Percentiles rank a stretch among this genome's conserved stretches.
These are phyloP conservation scores for Fistulifera pelliculosa DNA, from an alignment of 108 stramenopile genomes.

Conservation along the genomic window DNA sequence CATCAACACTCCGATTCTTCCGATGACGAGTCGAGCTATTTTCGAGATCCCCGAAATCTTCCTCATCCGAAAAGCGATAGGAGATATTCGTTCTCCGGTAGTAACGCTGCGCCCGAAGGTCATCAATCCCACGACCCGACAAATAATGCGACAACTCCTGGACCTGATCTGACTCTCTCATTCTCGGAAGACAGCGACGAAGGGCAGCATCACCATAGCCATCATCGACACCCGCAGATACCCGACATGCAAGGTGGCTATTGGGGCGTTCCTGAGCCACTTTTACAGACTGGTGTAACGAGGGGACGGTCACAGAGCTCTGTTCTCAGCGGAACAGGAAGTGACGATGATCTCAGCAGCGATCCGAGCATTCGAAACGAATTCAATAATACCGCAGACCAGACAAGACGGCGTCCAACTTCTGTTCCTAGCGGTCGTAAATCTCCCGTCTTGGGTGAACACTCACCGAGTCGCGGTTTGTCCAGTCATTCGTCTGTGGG, in stretches of 20 bases:
- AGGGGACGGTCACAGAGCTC: not conserved
- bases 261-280: too few relatives aligned
- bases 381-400: too few relatives aligned
- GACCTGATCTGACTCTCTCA: conserved; percentile 37
- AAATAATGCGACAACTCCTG: conserved; percentile 10
- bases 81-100: conserved; percentile 1
- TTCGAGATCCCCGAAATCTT: conserved; percentile 1
- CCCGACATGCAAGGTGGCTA: too few relatives aligned
- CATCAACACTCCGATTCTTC: conserved; percentile 16
- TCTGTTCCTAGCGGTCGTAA: conserved; percentile 1
- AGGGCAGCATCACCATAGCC: conserved; percentile 5
- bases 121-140: conserved; percentile 10
- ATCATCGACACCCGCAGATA: too few relatives aligned
- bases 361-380: not conserved
- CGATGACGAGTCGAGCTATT: conserved; percentile 42
- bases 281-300: too few relatives aligned
- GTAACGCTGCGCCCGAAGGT: conserved; percentile 11
- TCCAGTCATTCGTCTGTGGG: not conserved
- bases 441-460: not conserved
- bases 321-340: not conserved
- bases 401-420: too few relatives aligned
- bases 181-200: conserved; percentile 49
- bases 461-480: not conserved
- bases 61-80: conserved; percentile 2
- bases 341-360: not conserved